Conservation (phyloP, 2,329 filamentous ascomycete species). For the Aspergillus eucalypticola region DNA sequence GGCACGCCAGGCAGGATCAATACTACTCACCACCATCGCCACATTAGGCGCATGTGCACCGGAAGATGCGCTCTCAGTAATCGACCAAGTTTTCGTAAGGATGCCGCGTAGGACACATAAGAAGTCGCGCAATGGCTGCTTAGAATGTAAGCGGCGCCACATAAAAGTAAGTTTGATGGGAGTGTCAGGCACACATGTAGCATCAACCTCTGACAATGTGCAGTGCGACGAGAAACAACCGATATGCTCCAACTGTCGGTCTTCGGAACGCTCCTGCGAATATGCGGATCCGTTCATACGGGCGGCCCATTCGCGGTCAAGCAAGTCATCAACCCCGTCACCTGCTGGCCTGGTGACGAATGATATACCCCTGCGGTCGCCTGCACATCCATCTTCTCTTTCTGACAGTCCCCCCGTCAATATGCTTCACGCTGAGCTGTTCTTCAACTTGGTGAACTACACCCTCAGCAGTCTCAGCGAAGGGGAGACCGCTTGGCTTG, state of each 20-base stretch:
- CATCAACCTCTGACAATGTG: background rate
- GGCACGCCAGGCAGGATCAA: background rate
- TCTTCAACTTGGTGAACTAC: slow-evolving; percentile 27
- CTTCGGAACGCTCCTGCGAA: slow-evolving; percentile 23
- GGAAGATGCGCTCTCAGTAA: background rate
- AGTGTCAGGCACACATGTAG: background rate
- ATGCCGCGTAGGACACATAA: slow-evolving; percentile 34
- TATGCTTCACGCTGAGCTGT: slow-evolving; percentile 34
- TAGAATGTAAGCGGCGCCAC: slow-evolving; percentile 41
- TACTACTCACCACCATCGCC: background rate
- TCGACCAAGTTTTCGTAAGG: background rate
- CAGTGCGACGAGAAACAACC: slow-evolving; percentile 39
- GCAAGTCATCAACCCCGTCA: background rate
- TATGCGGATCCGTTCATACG: slow-evolving; percentile 8
- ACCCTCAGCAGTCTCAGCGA: slow-evolving; percentile 3
- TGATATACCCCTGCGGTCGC: background rate
- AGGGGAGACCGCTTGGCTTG: background rate
- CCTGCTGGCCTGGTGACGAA: background rate
- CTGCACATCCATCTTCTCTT: background rate
- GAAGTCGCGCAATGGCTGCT: slow-evolving; percentile 43
- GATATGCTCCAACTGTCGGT: slow-evolving; percentile 35
- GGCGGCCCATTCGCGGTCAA: background rate
- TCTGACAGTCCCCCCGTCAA: slow-evolving; percentile 24
- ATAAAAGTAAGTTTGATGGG: slow-evolving; percentile 33
- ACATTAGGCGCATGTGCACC: background rate